Evolutionary conservation across 2,329 filamentous ascomycete species (phyloP).

Genomic region (Domatiomyces globalis): DNA sequence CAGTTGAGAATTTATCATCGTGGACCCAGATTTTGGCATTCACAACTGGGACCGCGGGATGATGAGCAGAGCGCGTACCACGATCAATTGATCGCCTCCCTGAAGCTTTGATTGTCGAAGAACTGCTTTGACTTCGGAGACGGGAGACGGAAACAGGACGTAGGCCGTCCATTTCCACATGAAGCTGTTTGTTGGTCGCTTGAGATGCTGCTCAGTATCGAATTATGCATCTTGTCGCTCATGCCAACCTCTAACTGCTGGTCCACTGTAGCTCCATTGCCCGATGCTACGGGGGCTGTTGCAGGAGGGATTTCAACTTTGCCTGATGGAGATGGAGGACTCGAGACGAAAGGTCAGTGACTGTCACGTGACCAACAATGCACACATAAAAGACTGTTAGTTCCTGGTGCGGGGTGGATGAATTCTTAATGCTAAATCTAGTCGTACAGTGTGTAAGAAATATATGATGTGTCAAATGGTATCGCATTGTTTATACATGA

Average conservation of each 20-base stretch:
- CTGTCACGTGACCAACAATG: not conserved
- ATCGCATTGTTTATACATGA: not conserved
- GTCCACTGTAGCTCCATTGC: not conserved
- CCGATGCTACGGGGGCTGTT: not conserved
- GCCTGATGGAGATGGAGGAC: no score
- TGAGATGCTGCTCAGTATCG: not conserved
- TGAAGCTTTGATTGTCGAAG: not conserved
- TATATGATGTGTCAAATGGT: not conserved
- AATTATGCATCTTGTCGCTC: not conserved
- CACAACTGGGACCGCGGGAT: not conserved
- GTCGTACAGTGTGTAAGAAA: no score
- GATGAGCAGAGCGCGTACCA: not conserved
- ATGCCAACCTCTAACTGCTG: not conserved
- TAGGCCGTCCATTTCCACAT: not conserved
- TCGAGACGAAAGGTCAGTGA: not conserved
- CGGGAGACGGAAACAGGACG: not conserved
- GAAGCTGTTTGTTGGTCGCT: not conserved
- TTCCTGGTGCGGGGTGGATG: no score
- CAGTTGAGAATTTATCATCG: slow-evolving; percentile 61
- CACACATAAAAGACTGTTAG: no score
- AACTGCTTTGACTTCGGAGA: not conserved
- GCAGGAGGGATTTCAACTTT: no score
- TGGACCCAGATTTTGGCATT: slow-evolving; percentile 36
- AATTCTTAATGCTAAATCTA: no score
- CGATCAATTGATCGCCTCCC: not conserved